Conservation (phyloP, 1,284 basidiomycete genomes). For the Leucoagaricus sp. region DNA sequence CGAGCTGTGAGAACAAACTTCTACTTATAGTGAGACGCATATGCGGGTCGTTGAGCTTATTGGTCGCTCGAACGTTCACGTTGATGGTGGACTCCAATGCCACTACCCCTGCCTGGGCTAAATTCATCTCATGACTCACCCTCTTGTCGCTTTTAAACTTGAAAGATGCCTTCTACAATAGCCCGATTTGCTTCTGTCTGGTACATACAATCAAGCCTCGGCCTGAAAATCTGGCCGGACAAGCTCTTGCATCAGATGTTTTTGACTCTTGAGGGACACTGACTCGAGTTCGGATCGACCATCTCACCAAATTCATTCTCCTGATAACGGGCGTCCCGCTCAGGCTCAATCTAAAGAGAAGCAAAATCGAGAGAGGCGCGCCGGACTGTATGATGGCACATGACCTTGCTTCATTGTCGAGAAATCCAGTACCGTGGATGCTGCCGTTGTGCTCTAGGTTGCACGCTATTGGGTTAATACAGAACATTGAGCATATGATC, state of each 20-base stretch:
- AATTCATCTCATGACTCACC: too few relatives aligned
- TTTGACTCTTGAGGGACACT: too few relatives aligned
- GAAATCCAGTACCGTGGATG: slow-evolving; percentile 57
- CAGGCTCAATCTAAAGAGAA: slow-evolving; percentile 53
- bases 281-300: slow-evolving; percentile 56
- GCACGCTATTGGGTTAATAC: slow-evolving; percentile 48
- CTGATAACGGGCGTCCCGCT: slow-evolving; percentile 53
- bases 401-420: slow-evolving; percentile 64
- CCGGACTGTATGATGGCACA: slow-evolving; percentile 47
- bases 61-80: not conserved
- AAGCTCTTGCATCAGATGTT: too few relatives aligned
- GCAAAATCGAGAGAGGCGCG: slow-evolving; percentile 45
- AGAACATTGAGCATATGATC: slow-evolving; percentile 51
- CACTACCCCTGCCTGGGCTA: slow-evolving; percentile 76
- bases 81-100: slow-evolving; percentile 61
- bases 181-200: too few relatives aligned
- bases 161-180: too few relatives aligned
- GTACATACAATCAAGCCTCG: too few relatives aligned
- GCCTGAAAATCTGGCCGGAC: too few relatives aligned
- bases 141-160: slow-evolving; percentile 76
- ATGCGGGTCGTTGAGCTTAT: too few relatives aligned
- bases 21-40: not conserved
- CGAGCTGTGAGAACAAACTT: not conserved
- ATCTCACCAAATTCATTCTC: slow-evolving; percentile 52
- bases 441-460: slow-evolving; percentile 61